Evolutionary conservation across 441 rosid genomes (phyloP).

Genomic region (Bocquillonia castaneifolia): DNA sequence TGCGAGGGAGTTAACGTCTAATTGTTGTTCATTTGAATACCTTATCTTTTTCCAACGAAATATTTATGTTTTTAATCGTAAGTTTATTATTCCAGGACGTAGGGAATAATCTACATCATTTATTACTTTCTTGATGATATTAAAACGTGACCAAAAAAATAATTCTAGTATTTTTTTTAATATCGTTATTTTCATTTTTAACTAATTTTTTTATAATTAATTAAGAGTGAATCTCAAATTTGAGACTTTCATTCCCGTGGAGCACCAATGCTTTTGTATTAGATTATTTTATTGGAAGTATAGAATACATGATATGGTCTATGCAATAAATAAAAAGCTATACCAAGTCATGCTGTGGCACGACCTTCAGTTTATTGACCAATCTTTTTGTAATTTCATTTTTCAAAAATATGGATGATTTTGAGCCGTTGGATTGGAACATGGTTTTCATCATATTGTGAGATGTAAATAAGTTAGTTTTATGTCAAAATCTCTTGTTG

Average conservation of each 20-base stretch:
- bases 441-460: not conserved
- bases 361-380: slow-evolving; percentile 16
- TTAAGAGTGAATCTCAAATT: no score
- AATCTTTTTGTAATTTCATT: not conserved
- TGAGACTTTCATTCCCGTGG: no score
- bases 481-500: slow-evolving; percentile 15
- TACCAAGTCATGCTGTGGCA: slow-evolving; percentile 7
- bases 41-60: no score
- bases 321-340: not conserved
- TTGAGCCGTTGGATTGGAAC: slow-evolving; percentile 23
- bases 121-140: not conserved
- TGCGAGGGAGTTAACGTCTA: no score
- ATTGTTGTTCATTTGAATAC: no score
- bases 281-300: not conserved
- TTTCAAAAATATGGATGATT: slow-evolving; percentile 1
- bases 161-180: no score
- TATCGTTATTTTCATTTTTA: no score
- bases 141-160: not conserved
- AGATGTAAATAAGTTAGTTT: slow-evolving; percentile 9
- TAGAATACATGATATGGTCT: not conserved
- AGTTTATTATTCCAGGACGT: no score
- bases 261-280: no score
- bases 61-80: no score
- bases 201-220: no score
- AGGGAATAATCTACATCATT: no score